phyloP scores from a whole-genome alignment of 2,329 filamentous ascomycete genomes.

The Alternaria gansuensis region DNA sequence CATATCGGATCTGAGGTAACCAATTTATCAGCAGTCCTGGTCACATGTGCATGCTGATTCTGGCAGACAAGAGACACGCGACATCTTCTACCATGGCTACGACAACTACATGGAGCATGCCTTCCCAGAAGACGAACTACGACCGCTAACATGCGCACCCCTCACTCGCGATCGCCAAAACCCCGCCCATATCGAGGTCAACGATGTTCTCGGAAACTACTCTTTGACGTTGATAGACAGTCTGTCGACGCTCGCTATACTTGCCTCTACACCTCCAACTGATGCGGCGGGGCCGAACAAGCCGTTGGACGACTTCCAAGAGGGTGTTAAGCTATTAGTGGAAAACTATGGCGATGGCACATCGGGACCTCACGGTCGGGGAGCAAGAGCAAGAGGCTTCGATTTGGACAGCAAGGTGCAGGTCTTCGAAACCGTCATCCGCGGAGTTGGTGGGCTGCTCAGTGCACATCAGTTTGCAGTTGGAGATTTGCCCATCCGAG shows the following conservation, averaged over 20 bases:
- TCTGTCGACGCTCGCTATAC: conserved; percentile 89
- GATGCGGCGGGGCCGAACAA: conserved; percentile 64
- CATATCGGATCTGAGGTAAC: conserved; percentile 51
- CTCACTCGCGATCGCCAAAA: conserved; percentile 84
- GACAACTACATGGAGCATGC: conserved; percentile 93
- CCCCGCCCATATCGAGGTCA: conserved; percentile 82
- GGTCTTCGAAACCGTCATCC: conserved; percentile 97
- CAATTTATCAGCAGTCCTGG: background rate
- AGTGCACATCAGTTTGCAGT: conserved; percentile 94
- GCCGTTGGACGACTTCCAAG: conserved; percentile 71
- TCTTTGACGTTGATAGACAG: conserved; percentile 95
- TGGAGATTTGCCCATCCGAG: conserved; percentile 85
- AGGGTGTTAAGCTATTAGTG: conserved; percentile 78
- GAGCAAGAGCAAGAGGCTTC: conserved; percentile 79
- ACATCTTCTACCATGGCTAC: conserved; percentile 97
- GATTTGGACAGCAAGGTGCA: conserved; percentile 98
- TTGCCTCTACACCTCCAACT: conserved; percentile 75
- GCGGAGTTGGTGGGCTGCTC: conserved; percentile 87
- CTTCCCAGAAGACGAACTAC: conserved; percentile 95
- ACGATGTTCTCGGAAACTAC: conserved; percentile 97
- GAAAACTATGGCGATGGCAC: conserved; percentile 87
- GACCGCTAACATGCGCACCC: conserved; percentile 83
- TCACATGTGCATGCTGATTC: conserved; percentile 19
- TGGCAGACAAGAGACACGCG: conserved; percentile 58
- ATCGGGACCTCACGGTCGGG: conserved; percentile 71